These are phyloP conservation scores for Scedosporium dehoogii DNA, from an alignment of 2,329 filamentous ascomycete genomes.

Conservation along the genomic window DNA sequence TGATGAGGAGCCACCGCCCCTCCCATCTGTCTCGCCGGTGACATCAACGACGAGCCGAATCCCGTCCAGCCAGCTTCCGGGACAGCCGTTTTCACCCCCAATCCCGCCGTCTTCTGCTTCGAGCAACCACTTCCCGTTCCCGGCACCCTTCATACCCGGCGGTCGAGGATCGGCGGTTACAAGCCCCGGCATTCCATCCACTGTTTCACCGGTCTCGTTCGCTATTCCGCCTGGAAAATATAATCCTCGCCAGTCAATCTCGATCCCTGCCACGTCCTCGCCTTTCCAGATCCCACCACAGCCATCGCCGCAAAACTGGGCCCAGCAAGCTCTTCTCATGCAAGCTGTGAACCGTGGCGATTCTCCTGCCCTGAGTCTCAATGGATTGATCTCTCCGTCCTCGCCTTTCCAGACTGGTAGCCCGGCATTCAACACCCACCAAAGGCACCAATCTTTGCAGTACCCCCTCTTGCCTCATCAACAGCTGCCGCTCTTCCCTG, in stretches of 20 bases:
- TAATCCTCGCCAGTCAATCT: slow-evolving; percentile 65
- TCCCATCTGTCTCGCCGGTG: slow-evolving; percentile 57
- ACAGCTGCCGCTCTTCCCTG: slow-evolving; percentile 44
- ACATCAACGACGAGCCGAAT: slow-evolving; percentile 54
- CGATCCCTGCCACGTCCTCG: slow-evolving; percentile 52
- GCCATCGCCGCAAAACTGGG: slow-evolving; percentile 50
- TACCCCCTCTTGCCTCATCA: slow-evolving; percentile 47
- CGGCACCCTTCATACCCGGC: slow-evolving; percentile 34
- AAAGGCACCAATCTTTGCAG: slow-evolving; percentile 50
- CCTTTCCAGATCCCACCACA: slow-evolving; percentile 59
- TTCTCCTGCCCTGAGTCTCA: slow-evolving; percentile 54
- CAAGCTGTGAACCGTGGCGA: slow-evolving; percentile 44
- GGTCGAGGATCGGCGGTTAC: slow-evolving; percentile 50
- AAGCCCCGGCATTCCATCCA: slow-evolving; percentile 53
- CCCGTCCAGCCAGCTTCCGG: slow-evolving; percentile 63
- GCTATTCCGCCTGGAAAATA: slow-evolving; percentile 46
- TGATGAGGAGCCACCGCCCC: slow-evolving; percentile 56
- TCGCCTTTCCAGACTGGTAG: slow-evolving; percentile 45
- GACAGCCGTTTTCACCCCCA: slow-evolving; percentile 74
- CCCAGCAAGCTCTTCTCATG: slow-evolving; percentile 44
- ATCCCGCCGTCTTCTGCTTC: slow-evolving; percentile 68
- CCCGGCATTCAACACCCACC: slow-evolving; percentile 35
- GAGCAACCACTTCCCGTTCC: slow-evolving; percentile 58
- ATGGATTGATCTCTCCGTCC: slow-evolving; percentile 50
- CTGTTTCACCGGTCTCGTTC: slow-evolving; percentile 66